Evolutionary conservation across 2,329 filamentous ascomycete genomes (phyloP), one percentile per base, ranked within the genome.

Genomic region (Scolecobasidium constrictum): DNA sequence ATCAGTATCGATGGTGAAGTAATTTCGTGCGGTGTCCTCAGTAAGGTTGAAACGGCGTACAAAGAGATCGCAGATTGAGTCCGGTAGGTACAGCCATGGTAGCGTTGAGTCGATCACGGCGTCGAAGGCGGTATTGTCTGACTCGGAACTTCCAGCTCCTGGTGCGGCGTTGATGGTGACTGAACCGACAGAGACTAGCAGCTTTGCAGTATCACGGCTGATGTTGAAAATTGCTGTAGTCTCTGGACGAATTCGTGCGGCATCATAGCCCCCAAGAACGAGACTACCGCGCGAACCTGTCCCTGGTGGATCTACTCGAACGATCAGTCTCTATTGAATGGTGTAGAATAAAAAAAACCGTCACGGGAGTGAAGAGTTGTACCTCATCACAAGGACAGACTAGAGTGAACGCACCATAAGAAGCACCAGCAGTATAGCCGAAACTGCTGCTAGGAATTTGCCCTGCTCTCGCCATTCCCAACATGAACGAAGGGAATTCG

Each of bases 381-480:
- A n/a, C n/a, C n/a, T n/a, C n/a, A n/a, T n/a, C n/a, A n/a, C n/a
- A n/a, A n/a, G n/a, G n/a, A n/a, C n/a, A 40, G 19, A 11, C 54
- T 42, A 52, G 50, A 37, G 16, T 6, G 9, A n/a, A 42, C 28
- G 11, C 40, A 43, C 50, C 47, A 42, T 57, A 56, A 4, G 38
- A 35, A 5, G 61, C 55, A 11, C 63, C 63, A n/a, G 64, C 63
- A 4, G 60, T 64, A 44, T 66, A 66, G 4, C 52, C 59, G 53
- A 53, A 66, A 1, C 57, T 61, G 5, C 51, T 39, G 38, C 60
- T 62, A 2, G 59, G 55, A 26, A 64, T 63, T 2, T 51, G 50
- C 19, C 51, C 48, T 3, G 46, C 49, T 13, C 50, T 43, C 20
- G 55, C 52, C 19, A 65, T 43, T 7, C 46, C 52, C 21, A 52